A percentile compares a stretch with the other conserved stretches of the same genome.
Evolutionary conservation across 108 stramenopile genomes (phyloP).

Genomic region (Ochromonas danica): DNA sequence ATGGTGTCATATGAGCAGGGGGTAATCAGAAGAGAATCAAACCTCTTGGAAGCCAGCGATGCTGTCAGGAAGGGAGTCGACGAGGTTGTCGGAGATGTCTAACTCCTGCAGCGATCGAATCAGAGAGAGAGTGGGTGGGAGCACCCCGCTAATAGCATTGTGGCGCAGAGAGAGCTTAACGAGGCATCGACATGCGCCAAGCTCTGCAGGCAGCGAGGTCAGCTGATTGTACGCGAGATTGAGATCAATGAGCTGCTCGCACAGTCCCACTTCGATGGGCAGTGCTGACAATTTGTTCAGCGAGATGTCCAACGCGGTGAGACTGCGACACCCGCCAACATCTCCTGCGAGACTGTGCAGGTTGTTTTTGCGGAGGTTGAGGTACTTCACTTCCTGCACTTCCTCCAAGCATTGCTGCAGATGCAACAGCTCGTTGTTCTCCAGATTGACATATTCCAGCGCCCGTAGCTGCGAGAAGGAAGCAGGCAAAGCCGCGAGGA

Average conservation of each 20-base stretch:
- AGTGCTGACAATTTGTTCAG: conserved; percentile 28
- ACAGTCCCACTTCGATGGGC: conserved; percentile 36
- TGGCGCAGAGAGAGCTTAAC: background rate
- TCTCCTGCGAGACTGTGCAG: conserved; percentile 38
- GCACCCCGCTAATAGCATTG: background rate
- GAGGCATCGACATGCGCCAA: background rate
- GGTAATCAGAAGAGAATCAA: background rate
- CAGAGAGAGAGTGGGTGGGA: background rate
- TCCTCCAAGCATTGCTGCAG: conserved; percentile 37
- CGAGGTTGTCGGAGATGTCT: background rate
- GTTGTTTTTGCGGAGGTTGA: conserved; percentile 43
- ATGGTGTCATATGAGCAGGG: background rate
- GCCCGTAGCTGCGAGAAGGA: conserved; percentile 34
- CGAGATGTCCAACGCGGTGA: conserved; percentile 34
- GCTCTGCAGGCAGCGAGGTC: conserved; percentile 27
- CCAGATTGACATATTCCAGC: conserved; percentile 42
- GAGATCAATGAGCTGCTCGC: conserved; percentile 31
- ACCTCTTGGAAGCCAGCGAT: background rate
- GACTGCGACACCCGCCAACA: conserved; percentile 35
- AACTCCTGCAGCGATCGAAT: background rate
- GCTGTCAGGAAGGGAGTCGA: background rate
- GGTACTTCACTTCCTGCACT: conserved; percentile 33
- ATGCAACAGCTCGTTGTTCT: conserved; percentile 36
- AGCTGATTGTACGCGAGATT: conserved; percentile 40
- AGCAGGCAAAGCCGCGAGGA: conserved; percentile 29